Evolutionary conservation across 768 basidiomycete genomes (phyloP).

Genomic region (Mycena latifolia): DNA sequence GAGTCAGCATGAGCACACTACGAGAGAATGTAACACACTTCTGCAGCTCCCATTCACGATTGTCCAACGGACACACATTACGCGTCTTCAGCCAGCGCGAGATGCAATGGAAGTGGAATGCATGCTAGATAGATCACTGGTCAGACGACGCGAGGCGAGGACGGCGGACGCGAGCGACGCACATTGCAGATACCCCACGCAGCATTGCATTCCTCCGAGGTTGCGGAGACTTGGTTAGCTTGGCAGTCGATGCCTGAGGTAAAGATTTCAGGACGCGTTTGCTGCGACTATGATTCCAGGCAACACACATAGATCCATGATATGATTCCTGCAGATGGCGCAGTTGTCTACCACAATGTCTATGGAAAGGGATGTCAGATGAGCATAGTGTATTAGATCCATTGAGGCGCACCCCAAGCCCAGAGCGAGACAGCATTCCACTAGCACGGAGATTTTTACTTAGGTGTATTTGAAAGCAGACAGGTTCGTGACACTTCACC

Average conservation of each 20-base stretch:
- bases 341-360: constrained; percentile 99
- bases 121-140: constrained; percentile 70
- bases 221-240: constrained; percentile 97
- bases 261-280: constrained; percentile 1
- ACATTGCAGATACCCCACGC: constrained; percentile 99
- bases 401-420: constrained; percentile 87
- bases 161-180: constrained; percentile 40
- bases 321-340: constrained; percentile 99
- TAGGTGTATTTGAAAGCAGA: constrained; percentile 7
- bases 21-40: constrained; percentile 69
- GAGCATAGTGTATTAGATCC: neutral
- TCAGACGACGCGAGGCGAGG: neutral
- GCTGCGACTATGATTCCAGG: neutral
- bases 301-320: constrained; percentile 98
- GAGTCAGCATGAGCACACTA: neutral
- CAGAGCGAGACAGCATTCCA: constrained; percentile 99
- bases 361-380: constrained; percentile 15
- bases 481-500: constrained; percentile 59
- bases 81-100: constrained; percentile 99
- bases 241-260: constrained; percentile 97
- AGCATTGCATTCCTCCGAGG: constrained; percentile 96
- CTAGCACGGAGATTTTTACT: constrained; percentile 56
- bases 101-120: constrained; percentile 99
- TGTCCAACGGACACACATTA: constrained; percentile 95
- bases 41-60: constrained; percentile 97